Percentiles rank a stretch among this genome's conserved stretches.
Conservation (phyloP, 257 asterid genomes). For the Scutellaria galericulata region DNA sequence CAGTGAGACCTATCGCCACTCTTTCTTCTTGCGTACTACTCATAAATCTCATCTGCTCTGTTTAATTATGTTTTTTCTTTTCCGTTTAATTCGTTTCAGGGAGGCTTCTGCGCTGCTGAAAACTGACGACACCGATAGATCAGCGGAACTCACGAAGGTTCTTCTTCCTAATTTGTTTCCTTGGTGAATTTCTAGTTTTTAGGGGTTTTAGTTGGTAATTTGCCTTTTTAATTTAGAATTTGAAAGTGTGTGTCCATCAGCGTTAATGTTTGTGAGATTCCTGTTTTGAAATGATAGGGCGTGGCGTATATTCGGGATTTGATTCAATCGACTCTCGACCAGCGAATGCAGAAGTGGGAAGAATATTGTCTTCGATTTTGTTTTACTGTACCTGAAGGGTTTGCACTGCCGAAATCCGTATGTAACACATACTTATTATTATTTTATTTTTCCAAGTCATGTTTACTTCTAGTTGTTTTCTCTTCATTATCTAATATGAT, state of each 20-base stretch:
- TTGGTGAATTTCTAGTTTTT: neutral
- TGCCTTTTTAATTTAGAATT: neutral
- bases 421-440: constrained; percentile 15
- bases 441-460: neutral
- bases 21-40: neutral
- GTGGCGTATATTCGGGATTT: constrained; percentile 39
- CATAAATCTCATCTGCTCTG: neutral
- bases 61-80: neutral
- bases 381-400: constrained; percentile 57
- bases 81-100: constrained; percentile 34
- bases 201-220: neutral
- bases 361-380: constrained; percentile 51
- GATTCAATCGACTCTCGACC: constrained; percentile 43
- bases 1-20: constrained; percentile 39
- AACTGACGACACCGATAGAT: constrained; percentile 49
- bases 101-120: constrained; percentile 50
- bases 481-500: constrained; percentile 9
- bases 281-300: constrained; percentile 44
- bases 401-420: constrained; percentile 47
- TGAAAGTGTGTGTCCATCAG: neutral
- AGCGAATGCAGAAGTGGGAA: constrained; percentile 60
- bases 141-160: constrained; percentile 52
- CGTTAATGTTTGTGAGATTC: constrained; percentile 14
- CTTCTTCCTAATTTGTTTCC: neutral
- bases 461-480: neutral